Evolutionary conservation across 495 filamentous ascomycete genomes (phyloP).

Genomic region (Penicillium soppii): DNA sequence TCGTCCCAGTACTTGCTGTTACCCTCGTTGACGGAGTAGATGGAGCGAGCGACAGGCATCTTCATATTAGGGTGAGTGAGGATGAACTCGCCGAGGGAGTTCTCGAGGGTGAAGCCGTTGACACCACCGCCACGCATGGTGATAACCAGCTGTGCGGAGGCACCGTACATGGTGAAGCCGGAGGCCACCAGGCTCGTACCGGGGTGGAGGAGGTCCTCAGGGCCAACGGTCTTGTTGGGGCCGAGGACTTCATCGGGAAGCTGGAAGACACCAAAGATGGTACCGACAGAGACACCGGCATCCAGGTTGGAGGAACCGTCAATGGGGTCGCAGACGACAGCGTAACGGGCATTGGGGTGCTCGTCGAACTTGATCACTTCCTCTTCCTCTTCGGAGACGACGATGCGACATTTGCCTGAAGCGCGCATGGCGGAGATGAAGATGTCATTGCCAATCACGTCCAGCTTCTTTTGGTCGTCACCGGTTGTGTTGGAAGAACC

Average conservation of each 20-base stretch:
- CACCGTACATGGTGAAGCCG: slow-evolving; percentile 99
- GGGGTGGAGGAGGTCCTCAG: slow-evolving; percentile 81
- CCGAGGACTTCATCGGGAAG: slow-evolving; percentile 70
- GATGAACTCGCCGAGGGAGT: slow-evolving; percentile 96
- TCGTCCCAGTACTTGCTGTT: slow-evolving; percentile 97
- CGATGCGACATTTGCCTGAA: slow-evolving; percentile 80
- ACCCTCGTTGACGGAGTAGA: slow-evolving; percentile 98
- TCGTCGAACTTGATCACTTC: slow-evolving; percentile 85
- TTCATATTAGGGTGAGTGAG: slow-evolving; percentile 93
- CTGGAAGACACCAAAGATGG: slow-evolving; percentile 94
- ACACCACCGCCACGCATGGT: slow-evolving; percentile 93
- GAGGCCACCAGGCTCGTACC: slow-evolving; percentile 89
- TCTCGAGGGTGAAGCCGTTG: slow-evolving; percentile 97
- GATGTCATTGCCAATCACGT: slow-evolving; percentile 97
- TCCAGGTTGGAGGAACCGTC: slow-evolving; percentile 97
- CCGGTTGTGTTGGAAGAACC: slow-evolving; percentile 94
- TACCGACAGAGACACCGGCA: slow-evolving; percentile 96
- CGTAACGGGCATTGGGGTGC: slow-evolving; percentile 78
- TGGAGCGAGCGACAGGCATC: slow-evolving; percentile 74
- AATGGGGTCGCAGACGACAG: slow-evolving; percentile 95
- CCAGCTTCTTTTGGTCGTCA: slow-evolving; percentile 99
- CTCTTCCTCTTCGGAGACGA: slow-evolving; percentile 97
- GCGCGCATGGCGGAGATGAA: slow-evolving; percentile 93
- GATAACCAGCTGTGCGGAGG: slow-evolving; percentile 91
- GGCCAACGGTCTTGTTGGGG: slow-evolving; percentile 53